Base-by-base conservation (phyloP, 352 stramenopile species). In the Phytophthora litchii region DNA sequence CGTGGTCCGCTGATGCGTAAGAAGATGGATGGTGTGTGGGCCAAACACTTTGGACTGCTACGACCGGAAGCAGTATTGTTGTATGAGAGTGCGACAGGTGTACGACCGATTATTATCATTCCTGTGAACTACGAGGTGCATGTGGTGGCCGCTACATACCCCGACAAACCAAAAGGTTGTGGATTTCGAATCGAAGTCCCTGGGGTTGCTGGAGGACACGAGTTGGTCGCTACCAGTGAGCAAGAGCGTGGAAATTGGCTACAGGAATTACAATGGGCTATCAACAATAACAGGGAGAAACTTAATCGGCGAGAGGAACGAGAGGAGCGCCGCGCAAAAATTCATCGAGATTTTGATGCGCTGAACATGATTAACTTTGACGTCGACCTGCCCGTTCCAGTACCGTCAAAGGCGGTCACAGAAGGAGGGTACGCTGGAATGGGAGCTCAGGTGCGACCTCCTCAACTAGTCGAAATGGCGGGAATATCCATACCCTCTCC, bases 351-450 rank as follows among this genome's bases (percentile, higher is more conserved):
- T 31, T 93, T 91, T 58, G 78, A 77, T 23, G 78, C 80, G 37
- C 63, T 89, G 54, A 83, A 93, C 56, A 91, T 93, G 80, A 93
- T 93, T 43, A 87, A 78, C 17, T 91, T 91, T 35, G 81, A 89
- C 41, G 74, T 89, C 12, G 47, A 67, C 7, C 46, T 67, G n/a
- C 41, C 57, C 0, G 21, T 41, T 5, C n/a, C 37, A 31, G 16
- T 45, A n/a, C 43, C 60, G 3, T 1, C 27, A 9, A 70, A 64
- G 23, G 14, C 17, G 5, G 17, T 7, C 3, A n/a, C 45, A 36
- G n/a, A 31, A 32, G 13, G 11, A 16, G 25, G 16, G 9, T 5
- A 27, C 5, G 23, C 23, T 27, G 34, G n/a, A 9, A 11, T 34
- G 29, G 20, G 11, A 48, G 17, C 36, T 20, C 17, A 74, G 52